These are phyloP conservation scores for Globisporangium canariense DNA, from an alignment of 352 stramenopile species.

Conservation along the genomic window DNA sequence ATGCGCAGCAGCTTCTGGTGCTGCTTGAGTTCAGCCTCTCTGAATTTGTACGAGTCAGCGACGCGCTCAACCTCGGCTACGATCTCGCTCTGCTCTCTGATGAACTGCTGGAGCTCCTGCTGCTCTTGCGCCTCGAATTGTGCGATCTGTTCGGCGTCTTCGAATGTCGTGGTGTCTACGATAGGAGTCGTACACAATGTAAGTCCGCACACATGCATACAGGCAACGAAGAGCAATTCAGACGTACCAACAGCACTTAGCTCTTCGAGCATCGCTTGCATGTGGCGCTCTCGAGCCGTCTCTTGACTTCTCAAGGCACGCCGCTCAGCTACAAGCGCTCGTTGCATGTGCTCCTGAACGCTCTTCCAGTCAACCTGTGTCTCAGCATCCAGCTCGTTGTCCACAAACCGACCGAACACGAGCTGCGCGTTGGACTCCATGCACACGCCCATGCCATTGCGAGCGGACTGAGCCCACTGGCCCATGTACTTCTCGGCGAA, in stretches of 20 bases:
- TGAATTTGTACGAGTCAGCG: slow-evolving; percentile 32
- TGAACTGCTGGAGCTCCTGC: slow-evolving; percentile 25
- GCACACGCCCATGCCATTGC: slow-evolving; percentile 36
- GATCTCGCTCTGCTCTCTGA: slow-evolving; percentile 21
- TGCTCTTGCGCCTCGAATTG: slow-evolving; percentile 33
- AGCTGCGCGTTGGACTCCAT: slow-evolving; percentile 32
- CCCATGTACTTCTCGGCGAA: slow-evolving; percentile 44
- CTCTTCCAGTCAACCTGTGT: slow-evolving; percentile 16
- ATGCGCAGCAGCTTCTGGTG: slow-evolving; percentile 43
- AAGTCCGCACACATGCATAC: background rate
- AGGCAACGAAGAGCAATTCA: background rate
- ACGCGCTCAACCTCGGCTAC: slow-evolving; percentile 24
- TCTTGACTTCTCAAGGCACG: slow-evolving; percentile 37
- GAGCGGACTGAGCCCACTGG: slow-evolving; percentile 33
- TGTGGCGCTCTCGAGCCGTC: slow-evolving; percentile 26
- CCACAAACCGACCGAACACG: slow-evolving; percentile 21
- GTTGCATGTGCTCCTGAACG: slow-evolving; percentile 24
- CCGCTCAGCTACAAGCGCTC: slow-evolving; percentile 36
- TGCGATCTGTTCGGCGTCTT: slow-evolving; percentile 24
- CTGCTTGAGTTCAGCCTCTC: slow-evolving; percentile 45
- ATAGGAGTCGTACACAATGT: background rate
- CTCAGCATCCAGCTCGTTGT: slow-evolving; percentile 13
- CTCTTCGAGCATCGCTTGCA: slow-evolving; percentile 27
- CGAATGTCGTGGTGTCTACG: slow-evolving; percentile 24
- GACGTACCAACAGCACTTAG: slow-evolving; percentile 30